Base-by-base conservation (phyloP, 352 stramenopile genomes). In the Phytophthora citricola region DNA sequence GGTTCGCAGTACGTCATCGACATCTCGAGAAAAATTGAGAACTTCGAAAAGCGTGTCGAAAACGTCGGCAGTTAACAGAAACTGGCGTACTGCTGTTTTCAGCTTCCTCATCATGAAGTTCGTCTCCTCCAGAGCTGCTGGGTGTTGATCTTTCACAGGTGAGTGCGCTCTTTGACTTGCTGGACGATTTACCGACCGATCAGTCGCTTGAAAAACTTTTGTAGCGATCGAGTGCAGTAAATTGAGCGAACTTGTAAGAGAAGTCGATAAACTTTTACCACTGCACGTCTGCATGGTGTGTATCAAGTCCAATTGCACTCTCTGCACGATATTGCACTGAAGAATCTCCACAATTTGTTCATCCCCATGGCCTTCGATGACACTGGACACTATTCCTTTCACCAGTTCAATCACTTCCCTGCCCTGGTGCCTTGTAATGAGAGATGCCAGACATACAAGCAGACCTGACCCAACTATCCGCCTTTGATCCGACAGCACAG, bases 331-430 rank as follows among this genome's bases (percentile, higher is more conserved):
- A 51, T 89, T 90, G 20, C 71, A 85, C 20, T 79, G 66, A 38
- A 94, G 54, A 44, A 94, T 79, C 24, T 83, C 76, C 11, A 79
- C 58, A 58, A 92, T 75, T 15, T 87, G 77, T 17, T 87, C 81
- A 2, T 76, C 63, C 15, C 63, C 69, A 29, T 87, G 68, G 22
- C 75, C 55, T 44, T 66, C 46, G 3, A 73, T 57, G 10, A 92
- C 75, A 44, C 84, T 71, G 4, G 62, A 43, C 1, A 79, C 58
- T 43, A 91, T 91, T 17, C 56, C 58, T 59, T 92, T 89, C 34
- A 88, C 76, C 50, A 83, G 63, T 34, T 87, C 79, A 12, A 73
- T 68, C 7, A 86, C 74, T n/a, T 73, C 36, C 5, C 77, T 69
- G 3, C 45, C 66, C 17, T 80, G 72, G 0, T 40, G 45, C 38